Evolutionary conservation across 331 rosid species (phyloP).

Genomic region (Malus hybrid): DNA sequence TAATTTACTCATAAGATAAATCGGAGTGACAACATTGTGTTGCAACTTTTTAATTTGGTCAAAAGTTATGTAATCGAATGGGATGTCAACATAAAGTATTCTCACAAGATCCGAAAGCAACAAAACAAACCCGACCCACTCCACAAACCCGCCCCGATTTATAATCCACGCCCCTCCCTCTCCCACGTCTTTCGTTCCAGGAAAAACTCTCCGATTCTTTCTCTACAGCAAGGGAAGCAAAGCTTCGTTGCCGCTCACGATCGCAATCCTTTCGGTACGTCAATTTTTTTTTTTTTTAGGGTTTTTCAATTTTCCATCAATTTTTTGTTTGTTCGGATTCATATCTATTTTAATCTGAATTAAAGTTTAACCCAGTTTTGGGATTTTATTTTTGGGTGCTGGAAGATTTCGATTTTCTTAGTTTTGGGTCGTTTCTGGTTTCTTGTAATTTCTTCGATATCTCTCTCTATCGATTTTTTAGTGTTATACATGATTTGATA

Average conservation of each 20-base stretch:
- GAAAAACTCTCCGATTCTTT: neutral
- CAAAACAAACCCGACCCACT: neutral
- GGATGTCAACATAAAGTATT: too few species aligned
- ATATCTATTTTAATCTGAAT: neutral
- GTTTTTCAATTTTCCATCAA: neutral
- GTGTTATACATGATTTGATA: neutral
- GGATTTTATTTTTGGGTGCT: neutral
- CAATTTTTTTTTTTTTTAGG: neutral
- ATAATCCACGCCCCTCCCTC: neutral
- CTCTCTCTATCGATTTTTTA: neutral
- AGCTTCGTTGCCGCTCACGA: neutral
- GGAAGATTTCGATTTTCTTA: neutral
- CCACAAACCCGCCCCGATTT: neutral
- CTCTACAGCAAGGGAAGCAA: neutral
- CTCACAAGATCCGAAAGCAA: too few species aligned
- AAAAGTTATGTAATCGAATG: too few species aligned
- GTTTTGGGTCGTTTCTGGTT: neutral
- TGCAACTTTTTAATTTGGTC: too few species aligned
- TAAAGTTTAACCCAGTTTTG: neutral
- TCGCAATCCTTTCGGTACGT: neutral
- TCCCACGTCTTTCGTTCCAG: neutral
- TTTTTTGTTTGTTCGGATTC: neutral
- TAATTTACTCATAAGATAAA: too few species aligned
- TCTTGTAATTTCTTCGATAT: neutral
- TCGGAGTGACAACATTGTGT: too few species aligned